These are phyloP conservation scores for Hyparrhenia diplandra DNA, from an alignment of 176 grass and related monocot genomes.

Conservation along the genomic window DNA sequence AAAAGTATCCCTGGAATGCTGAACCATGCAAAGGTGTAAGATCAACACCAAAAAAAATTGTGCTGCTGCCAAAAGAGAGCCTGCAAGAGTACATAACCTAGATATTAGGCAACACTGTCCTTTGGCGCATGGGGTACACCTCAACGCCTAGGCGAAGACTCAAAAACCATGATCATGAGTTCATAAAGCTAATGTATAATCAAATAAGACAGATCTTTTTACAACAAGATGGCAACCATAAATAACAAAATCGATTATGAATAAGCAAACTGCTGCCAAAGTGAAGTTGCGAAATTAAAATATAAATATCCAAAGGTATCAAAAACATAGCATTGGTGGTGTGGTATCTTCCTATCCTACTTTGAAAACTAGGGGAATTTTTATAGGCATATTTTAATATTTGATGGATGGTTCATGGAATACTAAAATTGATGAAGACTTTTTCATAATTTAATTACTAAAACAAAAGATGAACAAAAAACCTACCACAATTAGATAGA, in stretches of 20 bases:
- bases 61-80: too few species aligned
- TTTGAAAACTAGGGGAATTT: background rate
- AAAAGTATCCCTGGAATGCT: too few species aligned
- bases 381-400: background rate
- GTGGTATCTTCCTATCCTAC: background rate
- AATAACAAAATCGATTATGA: background rate
- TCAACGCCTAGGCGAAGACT: too few species aligned
- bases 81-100: too few species aligned
- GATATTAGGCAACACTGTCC: too few species aligned
- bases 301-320: background rate
- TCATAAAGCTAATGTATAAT: too few species aligned
- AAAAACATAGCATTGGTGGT: background rate
- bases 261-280: background rate
- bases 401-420: background rate
- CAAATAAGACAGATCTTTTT: background rate
- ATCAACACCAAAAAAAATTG: too few species aligned
- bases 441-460: background rate
- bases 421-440: background rate
- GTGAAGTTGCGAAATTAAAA: background rate
- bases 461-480: background rate
- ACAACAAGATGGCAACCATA: background rate
- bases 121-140: too few species aligned
- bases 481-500: background rate
- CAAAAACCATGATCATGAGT: too few species aligned
- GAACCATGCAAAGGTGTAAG: too few species aligned